A percentile compares a stretch with the other conserved stretches of the same genome.
Conservation (phyloP, 2,329 filamentous ascomycete species). For the Fonsecaea monophora region DNA sequence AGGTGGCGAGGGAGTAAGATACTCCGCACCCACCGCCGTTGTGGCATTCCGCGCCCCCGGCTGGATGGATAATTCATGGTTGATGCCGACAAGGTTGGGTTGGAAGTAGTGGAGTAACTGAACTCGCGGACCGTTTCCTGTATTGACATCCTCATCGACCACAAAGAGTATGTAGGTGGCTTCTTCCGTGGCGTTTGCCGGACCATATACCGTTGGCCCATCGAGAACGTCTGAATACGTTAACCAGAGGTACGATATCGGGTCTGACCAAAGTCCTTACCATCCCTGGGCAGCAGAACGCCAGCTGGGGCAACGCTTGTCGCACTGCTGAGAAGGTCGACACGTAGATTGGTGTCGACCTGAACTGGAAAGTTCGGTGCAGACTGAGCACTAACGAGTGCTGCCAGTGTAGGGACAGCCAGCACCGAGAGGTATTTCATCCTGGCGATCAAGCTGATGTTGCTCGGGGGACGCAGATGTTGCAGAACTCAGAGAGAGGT, state of each 20-base stretch:
- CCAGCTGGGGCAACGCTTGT: conserved; percentile 26
- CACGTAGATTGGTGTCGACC: conserved; percentile 25
- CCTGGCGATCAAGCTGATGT: background rate
- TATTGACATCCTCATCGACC: conserved; percentile 34
- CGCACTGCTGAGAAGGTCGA: conserved; percentile 26
- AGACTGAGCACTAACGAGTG: conserved; percentile 13
- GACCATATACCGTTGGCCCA: conserved; percentile 34
- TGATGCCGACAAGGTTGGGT: conserved; percentile 30
- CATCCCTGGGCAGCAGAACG: conserved; percentile 23
- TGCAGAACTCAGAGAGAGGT: background rate
- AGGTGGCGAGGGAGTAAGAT: conserved; percentile 45
- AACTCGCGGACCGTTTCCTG: conserved; percentile 18
- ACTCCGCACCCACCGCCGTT: conserved; percentile 30
- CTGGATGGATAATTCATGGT: conserved; percentile 30
- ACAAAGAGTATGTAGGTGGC: conserved; percentile 35
- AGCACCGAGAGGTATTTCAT: conserved; percentile 9
- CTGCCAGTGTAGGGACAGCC: conserved; percentile 4
- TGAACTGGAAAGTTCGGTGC: conserved; percentile 31
- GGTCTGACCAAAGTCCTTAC: conserved; percentile 10
- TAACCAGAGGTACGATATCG: background rate
- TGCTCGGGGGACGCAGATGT: no score
- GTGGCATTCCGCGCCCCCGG: conserved; percentile 18
- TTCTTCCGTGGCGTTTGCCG: conserved; percentile 34
- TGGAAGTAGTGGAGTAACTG: conserved; percentile 35
- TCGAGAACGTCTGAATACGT: conserved; percentile 26